A percentile compares a stretch with the other conserved stretches of the same genome.
phyloP scores from a whole-genome alignment of 257 asterid genomes.

The Solanum clarkiae region DNA sequence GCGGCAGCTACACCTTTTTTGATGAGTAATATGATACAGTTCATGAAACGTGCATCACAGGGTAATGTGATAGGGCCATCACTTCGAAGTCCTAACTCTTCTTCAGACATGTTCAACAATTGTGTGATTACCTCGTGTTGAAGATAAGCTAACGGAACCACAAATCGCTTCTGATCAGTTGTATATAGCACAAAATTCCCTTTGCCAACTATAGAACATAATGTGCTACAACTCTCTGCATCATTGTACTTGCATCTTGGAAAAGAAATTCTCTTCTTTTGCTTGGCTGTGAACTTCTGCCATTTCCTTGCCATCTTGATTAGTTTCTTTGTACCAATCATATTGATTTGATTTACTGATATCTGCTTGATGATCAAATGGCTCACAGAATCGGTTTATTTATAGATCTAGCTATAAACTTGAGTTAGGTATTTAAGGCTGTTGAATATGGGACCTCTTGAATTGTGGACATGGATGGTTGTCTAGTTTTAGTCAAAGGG shows the following conservation, averaged over 20 bases:
- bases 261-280: neutral
- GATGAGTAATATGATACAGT: neutral
- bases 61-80: neutral
- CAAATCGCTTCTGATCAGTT: neutral
- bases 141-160: slow-evolving; percentile 2
- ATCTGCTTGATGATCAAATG: neutral
- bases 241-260: neutral
- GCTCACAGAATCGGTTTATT: neutral
- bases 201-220: neutral
- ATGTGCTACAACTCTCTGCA: neutral
- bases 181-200: neutral
- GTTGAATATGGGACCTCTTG: neutral
- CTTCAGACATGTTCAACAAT: neutral
- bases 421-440: neutral
- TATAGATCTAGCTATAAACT: neutral
- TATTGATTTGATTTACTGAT: neutral
- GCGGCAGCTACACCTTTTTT: neutral
- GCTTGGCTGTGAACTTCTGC: neutral
- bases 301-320: neutral
- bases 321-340: neutral
- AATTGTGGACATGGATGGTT: neutral
- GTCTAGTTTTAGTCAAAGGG: too few relatives aligned
- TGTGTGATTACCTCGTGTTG: neutral
- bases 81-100: neutral
- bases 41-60: neutral